Evolutionary conservation across 768 basidiomycete species (phyloP).

Genomic region (Agaricus sinodeliciosus): DNA sequence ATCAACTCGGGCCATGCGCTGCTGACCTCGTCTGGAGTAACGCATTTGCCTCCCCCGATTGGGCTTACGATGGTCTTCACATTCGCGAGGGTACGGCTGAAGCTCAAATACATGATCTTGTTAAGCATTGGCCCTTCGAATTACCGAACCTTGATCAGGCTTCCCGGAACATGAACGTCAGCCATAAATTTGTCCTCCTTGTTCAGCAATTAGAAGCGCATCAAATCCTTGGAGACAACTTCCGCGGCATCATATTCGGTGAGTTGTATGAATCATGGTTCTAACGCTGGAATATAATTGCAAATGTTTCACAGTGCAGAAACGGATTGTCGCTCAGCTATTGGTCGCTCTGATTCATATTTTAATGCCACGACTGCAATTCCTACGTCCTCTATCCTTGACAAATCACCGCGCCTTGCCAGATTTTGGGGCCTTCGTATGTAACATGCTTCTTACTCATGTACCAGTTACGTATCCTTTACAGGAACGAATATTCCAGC

Average conservation of each 20-base stretch:
- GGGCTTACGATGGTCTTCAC: constrained; percentile 14
- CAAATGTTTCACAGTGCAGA: constrained; percentile 37
- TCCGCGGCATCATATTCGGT: constrained; percentile 68
- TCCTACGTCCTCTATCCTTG: constrained; percentile 51
- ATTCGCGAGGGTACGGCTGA: constrained; percentile 27
- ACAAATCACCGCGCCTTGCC: constrained; percentile 23
- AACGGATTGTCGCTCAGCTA: constrained; percentile 44
- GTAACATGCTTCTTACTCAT: constrained; percentile 9
- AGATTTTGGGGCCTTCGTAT: constrained; percentile 24
- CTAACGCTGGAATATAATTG: neutral
- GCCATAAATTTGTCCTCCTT: constrained; percentile 58
- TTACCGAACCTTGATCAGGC: constrained; percentile 55
- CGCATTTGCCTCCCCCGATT: constrained; percentile 35
- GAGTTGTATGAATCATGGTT: constrained; percentile 13
- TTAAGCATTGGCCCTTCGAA: constrained; percentile 58
- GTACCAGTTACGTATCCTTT: constrained; percentile 1
- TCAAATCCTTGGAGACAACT: constrained; percentile 43
- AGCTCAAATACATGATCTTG: constrained; percentile 27
- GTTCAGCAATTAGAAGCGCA: constrained; percentile 54
- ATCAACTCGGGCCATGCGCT: constrained; percentile 62
- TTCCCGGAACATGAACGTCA: constrained; percentile 59
- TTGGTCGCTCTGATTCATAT: constrained; percentile 54
- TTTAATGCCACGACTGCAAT: constrained; percentile 41
- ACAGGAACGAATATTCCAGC: constrained; percentile 41
- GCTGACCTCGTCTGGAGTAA: constrained; percentile 66